These are phyloP conservation scores for Skeletonema tropicum DNA, from an alignment of 108 stramenopile genomes.

Conservation along the genomic window DNA sequence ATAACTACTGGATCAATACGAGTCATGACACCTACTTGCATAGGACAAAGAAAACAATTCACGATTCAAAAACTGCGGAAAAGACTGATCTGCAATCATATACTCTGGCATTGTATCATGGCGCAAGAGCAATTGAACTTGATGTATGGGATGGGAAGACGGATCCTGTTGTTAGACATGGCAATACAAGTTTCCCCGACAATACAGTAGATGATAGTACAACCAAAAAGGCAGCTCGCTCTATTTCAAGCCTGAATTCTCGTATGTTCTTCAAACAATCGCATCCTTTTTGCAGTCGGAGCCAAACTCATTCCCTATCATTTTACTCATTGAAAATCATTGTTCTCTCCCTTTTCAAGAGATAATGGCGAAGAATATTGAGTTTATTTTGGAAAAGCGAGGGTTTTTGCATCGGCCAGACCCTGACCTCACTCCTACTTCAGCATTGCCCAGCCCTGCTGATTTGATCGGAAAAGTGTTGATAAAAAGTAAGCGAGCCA, in stretches of 20 bases:
- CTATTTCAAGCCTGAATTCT: slow-evolving; percentile 37
- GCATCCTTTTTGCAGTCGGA: slow-evolving; percentile 65
- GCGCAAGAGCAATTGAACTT: slow-evolving; percentile 95
- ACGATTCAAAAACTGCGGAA: slow-evolving; percentile 35
- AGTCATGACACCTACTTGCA: slow-evolving; percentile 97
- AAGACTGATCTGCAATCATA: slow-evolving; percentile 82
- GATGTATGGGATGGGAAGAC: slow-evolving; percentile 95
- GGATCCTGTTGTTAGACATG: slow-evolving; percentile 54
- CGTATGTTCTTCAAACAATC: slow-evolving; percentile 69
- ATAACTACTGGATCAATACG: slow-evolving; percentile 93
- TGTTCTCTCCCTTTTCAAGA: slow-evolving; percentile 85
- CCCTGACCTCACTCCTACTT: slow-evolving; percentile 63
- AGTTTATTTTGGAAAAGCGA: slow-evolving; percentile 68
- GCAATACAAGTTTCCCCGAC: slow-evolving; percentile 21
- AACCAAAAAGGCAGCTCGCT: slow-evolving; percentile 4
- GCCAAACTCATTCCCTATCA: slow-evolving; percentile 85
- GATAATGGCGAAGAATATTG: slow-evolving; percentile 75
- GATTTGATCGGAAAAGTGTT: slow-evolving; percentile 76
- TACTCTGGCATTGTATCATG: slow-evolving; percentile 71
- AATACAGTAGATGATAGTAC: slow-evolving; percentile 2
- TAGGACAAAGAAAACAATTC: slow-evolving; percentile 94
- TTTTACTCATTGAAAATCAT: slow-evolving; percentile 96
- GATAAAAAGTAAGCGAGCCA: slow-evolving; percentile 77
- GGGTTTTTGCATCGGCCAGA: slow-evolving; percentile 72
- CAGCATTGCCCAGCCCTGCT: slow-evolving; percentile 72